These are phyloP conservation scores for Salix purpurea DNA, from an alignment of 345 rosid species.

Conservation along the genomic window DNA sequence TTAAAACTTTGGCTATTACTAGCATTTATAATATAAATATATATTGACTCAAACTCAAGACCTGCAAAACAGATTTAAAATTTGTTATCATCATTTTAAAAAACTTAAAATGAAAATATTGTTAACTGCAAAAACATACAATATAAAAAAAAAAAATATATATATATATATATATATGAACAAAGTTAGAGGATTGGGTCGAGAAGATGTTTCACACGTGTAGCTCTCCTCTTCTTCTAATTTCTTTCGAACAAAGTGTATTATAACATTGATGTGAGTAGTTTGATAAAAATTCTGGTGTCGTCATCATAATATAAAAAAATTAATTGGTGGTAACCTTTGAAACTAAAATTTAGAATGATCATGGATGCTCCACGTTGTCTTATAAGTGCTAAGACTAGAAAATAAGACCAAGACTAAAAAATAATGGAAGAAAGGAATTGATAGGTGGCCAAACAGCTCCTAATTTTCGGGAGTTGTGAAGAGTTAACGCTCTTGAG, in stretches of 20 bases:
- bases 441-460: not conserved
- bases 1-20: too few species aligned
- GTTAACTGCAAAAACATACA: too few species aligned
- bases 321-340: too few species aligned
- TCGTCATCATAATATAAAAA: not conserved
- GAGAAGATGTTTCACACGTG: not conserved
- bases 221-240: not conserved
- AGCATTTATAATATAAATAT: too few species aligned
- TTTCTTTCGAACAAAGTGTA: not conserved
- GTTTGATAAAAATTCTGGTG: not conserved
- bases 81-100: too few species aligned
- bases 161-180: not conserved
- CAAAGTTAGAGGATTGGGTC: not conserved
- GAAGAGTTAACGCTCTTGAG: not conserved
- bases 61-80: fast-evolving
- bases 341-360: too few species aligned
- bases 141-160: too few species aligned
- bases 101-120: too few species aligned
- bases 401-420: too few species aligned
- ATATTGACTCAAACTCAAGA: fast-evolving
- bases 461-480: not conserved
- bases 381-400: too few species aligned
- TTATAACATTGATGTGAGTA: not conserved
- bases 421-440: not conserved
- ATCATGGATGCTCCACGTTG: too few species aligned